Evolutionary conservation across 2,329 filamentous ascomycete genomes (phyloP), one percentile per base, ranked within the genome.

Genomic region (Alternaria longipes): DNA sequence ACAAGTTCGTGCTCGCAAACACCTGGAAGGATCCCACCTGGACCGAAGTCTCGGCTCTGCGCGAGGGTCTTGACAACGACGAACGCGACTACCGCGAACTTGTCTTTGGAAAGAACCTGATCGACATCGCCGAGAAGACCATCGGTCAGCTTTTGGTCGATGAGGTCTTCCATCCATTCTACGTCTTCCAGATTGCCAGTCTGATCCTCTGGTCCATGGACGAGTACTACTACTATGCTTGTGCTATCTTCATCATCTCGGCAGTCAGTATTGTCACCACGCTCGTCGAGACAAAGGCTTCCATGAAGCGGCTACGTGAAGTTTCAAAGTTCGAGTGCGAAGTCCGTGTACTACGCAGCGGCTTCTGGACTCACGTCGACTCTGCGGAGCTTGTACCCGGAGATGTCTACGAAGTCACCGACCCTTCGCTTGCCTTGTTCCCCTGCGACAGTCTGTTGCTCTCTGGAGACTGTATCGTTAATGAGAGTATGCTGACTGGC

Each of bases 401-500:
- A 32, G 95, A 99, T 77, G 90, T 99, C 7, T 99, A 97, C 79
- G 95, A 99, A 82, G 87, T 99, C 51, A 97, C 94, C 59, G 96
- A 99, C 78, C 95, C 95, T 2, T 93, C 90, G 16, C 83, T 99
- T 26, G 87, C 87, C 4, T 92, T 97, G 70, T 91, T 98, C 64
- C 95, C 95, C 1, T 95, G 92, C 72, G 95, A 99, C 78, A 97
- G 94, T 77, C 82, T 99, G 34, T 82, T 99, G 6, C 85, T 99
- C 0, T 92, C 92, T 54, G 96, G 95, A 41, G 96, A 99, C 79
- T 97, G 94, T 73, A 98, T 99, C 64, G 94, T 99, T 67, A 99
- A 99, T 73, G 95, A 99, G 80, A 98, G 95, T 81, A 99, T 99
- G 95, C 87, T 99, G 36, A 99, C 95, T 40, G 88, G 94, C 59